Evolutionary conservation across 2,329 filamentous ascomycete species (phyloP).

Genomic region (Fusarium sp.): DNA sequence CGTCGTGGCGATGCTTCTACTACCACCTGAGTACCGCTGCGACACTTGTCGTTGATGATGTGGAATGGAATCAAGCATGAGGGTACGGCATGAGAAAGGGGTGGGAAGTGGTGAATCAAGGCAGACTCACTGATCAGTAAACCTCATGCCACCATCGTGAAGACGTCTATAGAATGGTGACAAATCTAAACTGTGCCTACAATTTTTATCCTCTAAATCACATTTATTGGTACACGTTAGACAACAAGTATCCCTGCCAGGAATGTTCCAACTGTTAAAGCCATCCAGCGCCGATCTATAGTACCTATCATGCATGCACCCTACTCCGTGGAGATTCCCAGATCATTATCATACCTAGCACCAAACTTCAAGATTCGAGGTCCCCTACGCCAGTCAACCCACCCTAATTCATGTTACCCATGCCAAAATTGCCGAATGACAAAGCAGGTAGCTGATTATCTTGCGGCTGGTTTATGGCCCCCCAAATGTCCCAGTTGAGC

Average conservation of each 20-base stretch:
- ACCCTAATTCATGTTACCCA: slow-evolving; percentile 42
- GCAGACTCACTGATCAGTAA: background rate
- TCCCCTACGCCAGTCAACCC: slow-evolving; percentile 4
- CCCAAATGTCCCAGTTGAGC: slow-evolving; percentile 61
- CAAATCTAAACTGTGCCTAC: too few relatives aligned
- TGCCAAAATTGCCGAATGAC: slow-evolving; percentile 49
- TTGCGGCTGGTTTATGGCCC: slow-evolving; percentile 43
- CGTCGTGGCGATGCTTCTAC: background rate
- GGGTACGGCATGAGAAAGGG: too few relatives aligned
- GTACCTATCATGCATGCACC: slow-evolving; percentile 26
- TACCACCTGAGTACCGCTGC: background rate
- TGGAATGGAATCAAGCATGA: too few relatives aligned
- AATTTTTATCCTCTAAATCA: background rate
- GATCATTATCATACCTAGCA: slow-evolving; percentile 19
- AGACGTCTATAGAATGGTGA: too few relatives aligned
- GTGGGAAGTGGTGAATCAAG: too few relatives aligned
- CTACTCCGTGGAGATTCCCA: slow-evolving; percentile 40
- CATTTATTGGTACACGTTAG: slow-evolving; percentile 23
- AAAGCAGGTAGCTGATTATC: slow-evolving; percentile 46
- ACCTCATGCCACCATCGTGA: too few relatives aligned
- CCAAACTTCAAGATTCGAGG: slow-evolving; percentile 10
- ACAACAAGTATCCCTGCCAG: slow-evolving; percentile 11
- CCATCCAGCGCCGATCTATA: slow-evolving; percentile 39
- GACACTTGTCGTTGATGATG: background rate
- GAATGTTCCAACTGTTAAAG: slow-evolving; percentile 19